Percentiles rank a stretch among this genome's conserved stretches.
Evolutionary conservation across 2,329 filamentous ascomycete genomes (phyloP).

Genomic region (Hymenoscyphus fructigenus): DNA sequence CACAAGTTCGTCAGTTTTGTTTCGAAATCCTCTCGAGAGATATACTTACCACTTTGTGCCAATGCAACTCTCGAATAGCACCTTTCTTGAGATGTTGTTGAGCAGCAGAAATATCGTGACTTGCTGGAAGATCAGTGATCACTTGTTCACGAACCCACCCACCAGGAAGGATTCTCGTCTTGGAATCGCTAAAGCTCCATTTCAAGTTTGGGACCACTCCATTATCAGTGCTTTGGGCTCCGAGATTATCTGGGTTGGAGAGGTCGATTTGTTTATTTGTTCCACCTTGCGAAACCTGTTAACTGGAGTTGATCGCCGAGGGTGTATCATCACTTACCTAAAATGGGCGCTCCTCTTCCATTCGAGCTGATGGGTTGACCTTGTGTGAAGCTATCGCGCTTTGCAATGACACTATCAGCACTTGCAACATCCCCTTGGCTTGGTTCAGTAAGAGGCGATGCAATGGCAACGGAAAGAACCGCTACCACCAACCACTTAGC

Average conservation of each 20-base stretch:
- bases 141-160: conserved; percentile 68
- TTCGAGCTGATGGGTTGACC: conserved; percentile 57
- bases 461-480: background rate
- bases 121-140: conserved; percentile 63
- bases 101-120: conserved; percentile 64
- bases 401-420: background rate
- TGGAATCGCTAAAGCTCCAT: conserved; percentile 68
- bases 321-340: conserved; percentile 44
- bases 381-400: conserved; percentile 42
- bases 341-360: conserved; percentile 57
- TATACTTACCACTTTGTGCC: conserved; percentile 60
- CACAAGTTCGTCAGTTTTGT: conserved; percentile 31
- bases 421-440: background rate
- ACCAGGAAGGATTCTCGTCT: conserved; percentile 59
- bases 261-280: conserved; percentile 62
- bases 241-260: conserved; percentile 64
- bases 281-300: conserved; percentile 47
- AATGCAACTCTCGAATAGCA: conserved; percentile 64
- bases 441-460: background rate
- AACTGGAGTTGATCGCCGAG: background rate
- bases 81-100: conserved; percentile 69
- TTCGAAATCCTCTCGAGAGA: background rate
- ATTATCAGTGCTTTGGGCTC: conserved; percentile 59
- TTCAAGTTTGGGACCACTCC: conserved; percentile 67
- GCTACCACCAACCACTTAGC: background rate